Evolutionary conservation across 192 early-diverging fungal species (phyloP).

Genomic region (Nowakowskiella sp.): DNA sequence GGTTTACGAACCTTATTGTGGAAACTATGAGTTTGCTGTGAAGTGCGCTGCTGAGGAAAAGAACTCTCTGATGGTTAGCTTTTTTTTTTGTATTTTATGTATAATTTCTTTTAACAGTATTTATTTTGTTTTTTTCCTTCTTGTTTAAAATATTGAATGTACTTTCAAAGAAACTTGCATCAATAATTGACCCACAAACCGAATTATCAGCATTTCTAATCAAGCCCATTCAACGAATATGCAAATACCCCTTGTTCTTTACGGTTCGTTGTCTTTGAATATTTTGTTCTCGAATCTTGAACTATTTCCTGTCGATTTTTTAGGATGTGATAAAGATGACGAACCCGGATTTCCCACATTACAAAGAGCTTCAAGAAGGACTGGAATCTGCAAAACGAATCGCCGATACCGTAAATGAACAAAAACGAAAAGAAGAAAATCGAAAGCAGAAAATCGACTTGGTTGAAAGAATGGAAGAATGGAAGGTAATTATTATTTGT

Average conservation of each 20-base stretch:
- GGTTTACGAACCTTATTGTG: conserved; percentile 89
- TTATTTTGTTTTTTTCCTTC: too few species aligned
- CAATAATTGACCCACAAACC: conserved; percentile 75
- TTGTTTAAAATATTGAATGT: too few species aligned
- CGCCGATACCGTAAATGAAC: conserved; percentile 85
- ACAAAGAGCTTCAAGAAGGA: conserved; percentile 55
- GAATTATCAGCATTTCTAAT: conserved; percentile 88
- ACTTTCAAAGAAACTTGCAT: conserved; percentile 48
- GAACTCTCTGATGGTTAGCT: background rate
- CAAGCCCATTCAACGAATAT: conserved; percentile 95
- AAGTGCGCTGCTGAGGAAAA: conserved; percentile 22
- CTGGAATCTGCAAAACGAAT: conserved; percentile 73
- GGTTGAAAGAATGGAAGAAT: conserved; percentile 78
- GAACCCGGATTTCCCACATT: conserved; percentile 24
- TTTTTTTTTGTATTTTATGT: background rate
- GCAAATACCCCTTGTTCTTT: conserved; percentile 93
- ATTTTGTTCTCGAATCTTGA: too few species aligned
- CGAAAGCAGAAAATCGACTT: conserved; percentile 68
- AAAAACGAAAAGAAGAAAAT: conserved; percentile 84
- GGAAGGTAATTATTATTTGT: conserved; percentile 53
- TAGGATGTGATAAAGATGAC: conserved; percentile 40
- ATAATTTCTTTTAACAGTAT: too few species aligned
- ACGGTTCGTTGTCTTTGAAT: conserved; percentile 35
- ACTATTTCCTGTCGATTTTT: conserved; percentile 3
- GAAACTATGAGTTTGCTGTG: conserved; percentile 66